Base-by-base conservation (phyloP, 345 rosid species). In the Acer negundo region DNA sequence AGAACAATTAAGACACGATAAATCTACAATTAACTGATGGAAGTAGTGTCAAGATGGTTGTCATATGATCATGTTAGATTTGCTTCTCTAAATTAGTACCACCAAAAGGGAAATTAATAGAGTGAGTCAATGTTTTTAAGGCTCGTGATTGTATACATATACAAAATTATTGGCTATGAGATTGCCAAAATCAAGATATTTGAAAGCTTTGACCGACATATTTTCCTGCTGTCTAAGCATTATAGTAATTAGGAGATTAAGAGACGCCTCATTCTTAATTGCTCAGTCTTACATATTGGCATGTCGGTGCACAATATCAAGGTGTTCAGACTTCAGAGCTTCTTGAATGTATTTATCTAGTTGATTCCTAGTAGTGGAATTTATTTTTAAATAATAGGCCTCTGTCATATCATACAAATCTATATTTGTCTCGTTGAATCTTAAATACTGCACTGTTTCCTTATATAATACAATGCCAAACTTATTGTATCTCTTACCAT, bases 71-170 rank as follows among this genome's bases (percentile, higher is more conserved):
- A 12, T 44, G 0, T 4, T 44, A 44, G 53, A 12, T 22, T n/a
- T 68, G 51, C n/a, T 44, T 20, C 35, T 68, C 47, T 68, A 26
- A 68, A 68, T 22, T 20, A 44, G 56, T 68, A 53, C 20, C 58
- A 15, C 58, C 5, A 53, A 16, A 53, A 23, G 28, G 16, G 56
- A 46, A 13, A 44, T 42, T 23, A 6, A 20, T 42, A 23, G 56
- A 68, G 55, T 11, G n/a, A 20, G 55, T 73, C 66, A 42, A 65
- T 62, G 68, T 58, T 38, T 53, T 44, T 19, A 35, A 42, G 49
- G 72, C 56, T 11, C 8, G 19, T 2, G 17, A 53, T 53, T n/a
- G 17, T 10, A 53, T 53, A 4, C 16, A 51, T 15, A 15, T 51
- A 2, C 5, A 15, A 12, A 11, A 13, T 49, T 49, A 49, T 49